Evolutionary conservation across 2,329 filamentous ascomycete species (phyloP).

Genomic region (Colletotrichum sp.): DNA sequence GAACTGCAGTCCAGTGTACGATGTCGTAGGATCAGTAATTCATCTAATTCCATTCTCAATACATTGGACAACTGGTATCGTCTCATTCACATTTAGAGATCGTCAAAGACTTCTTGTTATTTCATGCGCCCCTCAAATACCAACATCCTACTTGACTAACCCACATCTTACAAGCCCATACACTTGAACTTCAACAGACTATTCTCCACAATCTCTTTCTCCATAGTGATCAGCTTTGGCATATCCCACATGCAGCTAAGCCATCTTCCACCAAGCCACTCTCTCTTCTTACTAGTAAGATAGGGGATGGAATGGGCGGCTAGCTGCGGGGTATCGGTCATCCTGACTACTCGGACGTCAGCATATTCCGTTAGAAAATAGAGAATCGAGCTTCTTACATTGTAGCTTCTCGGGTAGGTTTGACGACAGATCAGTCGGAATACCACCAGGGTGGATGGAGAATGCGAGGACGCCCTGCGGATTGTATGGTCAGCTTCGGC

Average conservation of each 20-base stretch:
- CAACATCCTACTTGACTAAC: accelerated
- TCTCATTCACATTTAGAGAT: accelerated
- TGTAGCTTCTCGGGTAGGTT: conserved; percentile 16
- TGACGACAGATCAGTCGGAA: conserved; percentile 36
- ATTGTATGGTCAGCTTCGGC: not conserved
- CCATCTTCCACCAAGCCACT: conserved; percentile 19
- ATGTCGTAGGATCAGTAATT: accelerated
- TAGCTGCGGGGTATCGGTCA: conserved; percentile 20
- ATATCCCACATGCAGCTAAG: conserved; percentile 22
- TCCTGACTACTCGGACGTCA: conserved; percentile 2
- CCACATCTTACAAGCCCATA: not conserved
- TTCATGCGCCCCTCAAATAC: not conserved
- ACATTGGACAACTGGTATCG: not conserved
- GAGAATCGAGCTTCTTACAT: not conserved
- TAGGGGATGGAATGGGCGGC: conserved; percentile 15
- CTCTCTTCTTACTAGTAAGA: conserved; percentile 11
- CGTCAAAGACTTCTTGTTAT: accelerated
- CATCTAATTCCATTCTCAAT: accelerated
- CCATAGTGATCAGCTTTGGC: conserved; percentile 5
- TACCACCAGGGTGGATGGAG: conserved; percentile 41
- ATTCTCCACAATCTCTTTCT: not conserved
- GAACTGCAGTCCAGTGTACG: accelerated
- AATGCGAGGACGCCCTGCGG: conserved; percentile 42
- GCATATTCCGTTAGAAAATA: accelerated
- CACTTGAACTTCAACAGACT: conserved; percentile 20